A percentile compares a stretch with the other conserved stretches of the same genome.
phyloP scores from a whole-genome alignment of 768 basidiomycete genomes.

The Leucosporidium scottii region DNA sequence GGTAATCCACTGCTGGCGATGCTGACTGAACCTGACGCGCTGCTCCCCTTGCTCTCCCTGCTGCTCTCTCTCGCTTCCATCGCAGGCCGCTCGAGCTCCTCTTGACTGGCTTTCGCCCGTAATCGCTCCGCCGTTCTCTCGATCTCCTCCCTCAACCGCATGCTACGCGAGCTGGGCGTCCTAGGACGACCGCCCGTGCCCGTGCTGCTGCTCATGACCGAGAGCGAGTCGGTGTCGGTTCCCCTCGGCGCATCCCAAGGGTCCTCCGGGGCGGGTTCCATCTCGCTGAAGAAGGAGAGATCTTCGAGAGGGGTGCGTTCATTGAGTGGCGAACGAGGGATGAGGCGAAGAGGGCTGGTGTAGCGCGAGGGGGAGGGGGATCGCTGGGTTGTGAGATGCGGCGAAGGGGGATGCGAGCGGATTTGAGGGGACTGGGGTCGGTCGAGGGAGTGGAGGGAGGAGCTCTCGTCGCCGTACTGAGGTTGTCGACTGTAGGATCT shows the following conservation, averaged over 20 bases:
- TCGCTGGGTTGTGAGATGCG: neutral
- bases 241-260: neutral
- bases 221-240: neutral
- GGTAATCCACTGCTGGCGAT: neutral
- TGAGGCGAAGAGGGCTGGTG: constrained; percentile 15
- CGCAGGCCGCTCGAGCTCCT: neutral
- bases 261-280: neutral
- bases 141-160: constrained; percentile 26
- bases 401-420: neutral
- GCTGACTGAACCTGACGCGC: neutral
- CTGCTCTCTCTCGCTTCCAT: neutral
- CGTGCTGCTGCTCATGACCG: constrained; percentile 11
- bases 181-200: neutral
- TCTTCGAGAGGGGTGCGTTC: constrained; percentile 24
- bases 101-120: neutral
- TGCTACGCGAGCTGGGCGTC: constrained; percentile 7
- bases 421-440: neutral
- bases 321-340: constrained; percentile 24
- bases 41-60: neutral
- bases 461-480: neutral
- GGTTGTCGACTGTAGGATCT: neutral
- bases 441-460: neutral
- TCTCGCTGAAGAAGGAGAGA: constrained; percentile 23
- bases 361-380: neutral
- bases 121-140: constrained; percentile 19